Base-by-base conservation (phyloP, 139 green algal genomes). In the Volvox africanus region DNA sequence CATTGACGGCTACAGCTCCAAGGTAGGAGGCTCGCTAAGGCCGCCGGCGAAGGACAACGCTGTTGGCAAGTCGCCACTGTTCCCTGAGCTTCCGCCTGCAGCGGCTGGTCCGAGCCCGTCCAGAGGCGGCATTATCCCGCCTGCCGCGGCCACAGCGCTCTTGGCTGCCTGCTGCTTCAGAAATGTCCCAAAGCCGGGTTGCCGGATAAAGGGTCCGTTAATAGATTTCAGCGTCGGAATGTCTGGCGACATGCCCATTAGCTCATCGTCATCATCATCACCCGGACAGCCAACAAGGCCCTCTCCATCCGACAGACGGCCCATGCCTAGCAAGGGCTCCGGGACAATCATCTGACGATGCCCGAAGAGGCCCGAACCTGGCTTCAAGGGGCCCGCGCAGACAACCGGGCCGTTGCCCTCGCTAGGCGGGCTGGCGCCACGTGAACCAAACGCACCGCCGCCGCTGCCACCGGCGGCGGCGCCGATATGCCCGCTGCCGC, bases 221-320 rank as follows among this genome's bases (percentile, higher is more conserved):
- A 88, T 33, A 3, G 21, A 9, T 18, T 13, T 26, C 44, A 88
- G 75, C 14, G 93, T 89, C 18, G 92, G 90, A 28, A 88, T 17
- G 68, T 93, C 93, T 0, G 90, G 92, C 3, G 80, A 92, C 93
- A 95, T 95, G 71, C 91, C 93, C 91, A 94, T 92, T 20, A 94
- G 82, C 26, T 95, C 88, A 21, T 89, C 85, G 35, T 94, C 92
- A 0, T 92, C 88, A 35, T 73, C 80, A 69, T 44, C 67, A 50
- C 61, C 88, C 37, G 69, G 50, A 13, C 22, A 26, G 55, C 33
- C 75, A 18, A 32, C 1, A 9, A 22, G 28, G 22, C 16, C 69
- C 33, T 65, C 83, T 11, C 37, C 67, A 37, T 68, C 68, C 17
- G 67, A 80, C 35, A 89, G 67, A 28, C 71, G 44, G 11, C 69